Base-by-base conservation (phyloP, 352 stramenopile genomes). In the Phytopythium delawarense region DNA sequence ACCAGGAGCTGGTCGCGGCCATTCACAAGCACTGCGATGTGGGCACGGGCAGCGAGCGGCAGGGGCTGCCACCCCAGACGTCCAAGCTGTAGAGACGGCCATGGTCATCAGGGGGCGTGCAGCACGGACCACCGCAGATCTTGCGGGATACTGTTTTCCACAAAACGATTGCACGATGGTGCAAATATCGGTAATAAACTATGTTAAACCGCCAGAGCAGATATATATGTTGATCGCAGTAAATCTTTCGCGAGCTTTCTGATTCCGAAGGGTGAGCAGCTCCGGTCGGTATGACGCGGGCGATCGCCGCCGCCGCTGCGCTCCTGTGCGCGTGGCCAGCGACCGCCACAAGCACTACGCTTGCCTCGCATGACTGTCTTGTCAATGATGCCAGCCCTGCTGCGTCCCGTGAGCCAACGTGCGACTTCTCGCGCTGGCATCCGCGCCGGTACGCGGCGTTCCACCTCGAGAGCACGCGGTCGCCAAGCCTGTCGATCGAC, bases 391-490 rank as follows among this genome's bases (percentile, higher is more conserved):
- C 15, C 16, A 9, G 16, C 3, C 1, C 3, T 46, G 16, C 28
- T 37, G 49, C 46, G 28, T 52, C 39, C 15, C 58, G 39, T 30
- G 30, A 50, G 28, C 56, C 20, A 42, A 50, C 34, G 34, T 78
- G 74, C 40, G 62, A 72, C 45, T 80, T 75, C 25, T 56, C 48
- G 1, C 51, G 60, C 34, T 59, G 71, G 16, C 70, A 85, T 44
- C 76, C 78, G 61, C 69, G 65, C 25, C 66, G 63, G 23, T 76
- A 84, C 40, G 62, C 69, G 13, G 68, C 63, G 8, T 83, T 74
- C 51, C 70, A 82, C 56, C 30, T 81, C 12, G 64, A 63, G 35
- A 46, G 16, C 7, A 32, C 59, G 60, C 49, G 57, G 16, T 53
- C 30, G 16, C 23, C 55, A 18, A 58, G 59, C 28, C 77, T 82